Conservation (phyloP, 352 stramenopile genomes). For the Aphanomyces astaci region DNA sequence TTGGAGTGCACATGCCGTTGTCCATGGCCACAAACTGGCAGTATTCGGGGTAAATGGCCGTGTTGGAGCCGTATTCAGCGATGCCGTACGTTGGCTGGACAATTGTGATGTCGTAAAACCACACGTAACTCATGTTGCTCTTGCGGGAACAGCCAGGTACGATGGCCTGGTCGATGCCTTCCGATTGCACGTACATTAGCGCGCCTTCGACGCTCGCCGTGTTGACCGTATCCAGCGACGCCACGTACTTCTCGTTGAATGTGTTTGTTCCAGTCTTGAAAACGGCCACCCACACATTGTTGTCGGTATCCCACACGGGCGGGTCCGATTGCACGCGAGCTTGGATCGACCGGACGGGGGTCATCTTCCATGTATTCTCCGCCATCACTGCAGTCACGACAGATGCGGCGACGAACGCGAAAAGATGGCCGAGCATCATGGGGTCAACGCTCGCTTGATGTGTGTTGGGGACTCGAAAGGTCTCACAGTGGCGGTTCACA, state of each 20-base stretch:
- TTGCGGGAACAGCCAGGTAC: conserved; percentile 45
- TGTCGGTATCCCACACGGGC: conserved; percentile 28
- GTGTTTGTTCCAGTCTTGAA: conserved; percentile 8
- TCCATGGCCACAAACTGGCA: conserved; percentile 55
- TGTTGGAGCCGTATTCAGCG: conserved; percentile 38
- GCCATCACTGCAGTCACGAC: background rate
- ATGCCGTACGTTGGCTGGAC: conserved; percentile 37
- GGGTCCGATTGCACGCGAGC: conserved; percentile 46
- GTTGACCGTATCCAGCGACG: conserved; percentile 62
- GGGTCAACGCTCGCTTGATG: no score
- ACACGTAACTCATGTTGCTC: conserved; percentile 59
- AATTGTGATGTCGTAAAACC: conserved; percentile 62
- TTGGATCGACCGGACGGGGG: conserved; percentile 39
- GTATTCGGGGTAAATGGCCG: conserved; percentile 41
- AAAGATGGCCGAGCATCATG: background rate
- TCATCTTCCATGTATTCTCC: conserved; percentile 36
- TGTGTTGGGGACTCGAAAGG: no score
- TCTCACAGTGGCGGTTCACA: no score
- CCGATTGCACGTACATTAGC: conserved; percentile 73
- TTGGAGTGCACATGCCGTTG: conserved; percentile 41
- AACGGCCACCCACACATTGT: conserved; percentile 13
- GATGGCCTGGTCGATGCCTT: conserved; percentile 48
- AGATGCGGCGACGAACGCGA: background rate
- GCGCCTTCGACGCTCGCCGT: conserved; percentile 63
- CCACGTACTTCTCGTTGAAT: conserved; percentile 43